Conservation (phyloP, 2,329 filamentous ascomycete species). For the Dactylellina leptospora region DNA sequence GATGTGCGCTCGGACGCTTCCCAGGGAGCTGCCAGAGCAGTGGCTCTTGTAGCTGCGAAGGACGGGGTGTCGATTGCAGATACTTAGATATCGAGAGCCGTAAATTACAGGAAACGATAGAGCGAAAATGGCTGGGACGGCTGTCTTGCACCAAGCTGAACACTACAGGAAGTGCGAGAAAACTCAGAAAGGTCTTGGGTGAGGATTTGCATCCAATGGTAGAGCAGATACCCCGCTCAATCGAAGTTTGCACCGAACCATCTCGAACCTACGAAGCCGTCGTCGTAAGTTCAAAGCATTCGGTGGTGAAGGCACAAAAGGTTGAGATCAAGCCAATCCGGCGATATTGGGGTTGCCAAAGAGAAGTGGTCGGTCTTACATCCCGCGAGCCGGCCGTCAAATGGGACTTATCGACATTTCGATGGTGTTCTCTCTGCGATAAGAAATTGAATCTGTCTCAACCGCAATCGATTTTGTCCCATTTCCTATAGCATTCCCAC, state of each 20-base stretch:
- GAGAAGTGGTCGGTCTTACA: no score
- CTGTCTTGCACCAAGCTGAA: not conserved
- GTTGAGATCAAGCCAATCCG: not conserved
- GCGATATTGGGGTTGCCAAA: constrained; percentile 2
- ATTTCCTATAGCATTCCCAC: not conserved
- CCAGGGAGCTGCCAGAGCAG: not conserved
- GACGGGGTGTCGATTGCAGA: not conserved
- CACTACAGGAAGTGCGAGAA: not conserved
- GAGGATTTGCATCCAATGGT: not conserved
- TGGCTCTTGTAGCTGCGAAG: not conserved
- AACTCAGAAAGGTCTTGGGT: not conserved
- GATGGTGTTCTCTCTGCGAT: constrained; percentile 8
- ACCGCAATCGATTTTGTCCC: not conserved
- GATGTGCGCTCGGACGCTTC: not conserved
- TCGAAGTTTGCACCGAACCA: not conserved
- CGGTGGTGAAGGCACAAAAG: not conserved
- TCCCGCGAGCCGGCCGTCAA: no score
- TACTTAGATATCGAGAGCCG: constrained; percentile 3
- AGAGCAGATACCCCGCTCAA: not conserved
- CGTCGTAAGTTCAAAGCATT: not conserved
- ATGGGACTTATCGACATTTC: not conserved
- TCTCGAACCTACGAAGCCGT: not conserved
- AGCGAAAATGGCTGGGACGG: constrained; percentile 4
- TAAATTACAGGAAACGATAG: not conserved
- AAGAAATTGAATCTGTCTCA: not conserved